Base-by-base conservation (phyloP, 768 basidiomycete genomes). In the Psilocybe cubensis region DNA sequence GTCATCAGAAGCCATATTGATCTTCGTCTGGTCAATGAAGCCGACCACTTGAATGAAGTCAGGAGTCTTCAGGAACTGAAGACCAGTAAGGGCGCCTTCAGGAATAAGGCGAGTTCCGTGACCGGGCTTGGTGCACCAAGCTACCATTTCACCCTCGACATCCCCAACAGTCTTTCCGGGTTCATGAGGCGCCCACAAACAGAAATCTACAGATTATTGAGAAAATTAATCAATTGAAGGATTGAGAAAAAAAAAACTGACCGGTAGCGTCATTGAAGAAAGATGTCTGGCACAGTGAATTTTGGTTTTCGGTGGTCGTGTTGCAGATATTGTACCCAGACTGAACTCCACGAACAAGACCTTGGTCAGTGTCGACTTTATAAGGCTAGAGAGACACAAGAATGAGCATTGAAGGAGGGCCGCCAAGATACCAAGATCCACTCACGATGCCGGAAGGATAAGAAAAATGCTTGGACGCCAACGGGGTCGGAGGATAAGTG, bases 31-130 rank as follows among this genome's bases (percentile, higher is more conserved):
- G 67, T 91, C 76, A 59, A 88, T 74, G 70, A 79, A 84, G 5
- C 89, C 91, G 25, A 80, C 79, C 58, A 90, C 77, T 66, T 87
- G 85, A 27, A 86, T 66, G 63, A 89, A 90, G 53, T 82, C 79
- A 0, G 82, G 80, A 0, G 87, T 84, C 54, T 74, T 77, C 61
- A 87, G 81, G 70, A 83, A 78, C 69, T 92, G 90, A 0, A 90
- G 79, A 24, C 88, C 91, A 2, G 72, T 70, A 18, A 93, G 70
- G 17, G 88, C 78, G 23, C 86, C 87, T 0, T 69, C 72, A 7
- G 88, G 89, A 24, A 94, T 89, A 54, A 87, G 67, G 56, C 92
- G 87, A 2, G 88, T 83, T 2, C 92, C 92, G 49, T 81, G 83
- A 3, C 84, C 85, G 1, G 80, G 79, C 67, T 87, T 84, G 14